Evolutionary conservation across 2,329 filamentous ascomycete species (phyloP).

Genomic region (Remersonia thermophila): DNA sequence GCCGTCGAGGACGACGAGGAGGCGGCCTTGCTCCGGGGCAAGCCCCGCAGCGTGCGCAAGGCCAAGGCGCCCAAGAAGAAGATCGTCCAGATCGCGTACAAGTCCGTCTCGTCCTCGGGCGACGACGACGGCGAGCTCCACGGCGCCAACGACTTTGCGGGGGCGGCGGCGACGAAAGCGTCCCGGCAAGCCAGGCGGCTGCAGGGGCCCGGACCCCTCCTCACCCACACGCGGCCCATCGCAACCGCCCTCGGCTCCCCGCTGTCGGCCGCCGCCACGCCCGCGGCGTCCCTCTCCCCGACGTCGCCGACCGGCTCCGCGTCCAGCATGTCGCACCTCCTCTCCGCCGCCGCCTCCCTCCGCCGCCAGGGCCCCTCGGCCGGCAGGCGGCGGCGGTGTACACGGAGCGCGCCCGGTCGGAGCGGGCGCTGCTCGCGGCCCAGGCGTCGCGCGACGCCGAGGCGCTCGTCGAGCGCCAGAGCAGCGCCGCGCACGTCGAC

Average conservation of each 20-base stretch:
- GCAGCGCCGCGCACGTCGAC: slow-evolving; percentile 50
- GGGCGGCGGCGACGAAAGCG: background rate
- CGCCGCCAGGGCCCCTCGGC: slow-evolving; percentile 56
- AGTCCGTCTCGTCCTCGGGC: slow-evolving; percentile 10
- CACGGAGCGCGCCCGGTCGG: slow-evolving; percentile 54
- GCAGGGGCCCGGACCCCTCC: background rate
- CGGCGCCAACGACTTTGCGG: slow-evolving; percentile 12
- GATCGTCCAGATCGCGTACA: slow-evolving; percentile 16
- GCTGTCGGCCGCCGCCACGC: no score
- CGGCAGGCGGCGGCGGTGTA: slow-evolving; percentile 68
- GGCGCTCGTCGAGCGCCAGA: slow-evolving; percentile 54
- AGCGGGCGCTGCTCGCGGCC: slow-evolving; percentile 38
- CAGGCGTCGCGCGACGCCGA: slow-evolving; percentile 56
- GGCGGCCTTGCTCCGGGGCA: slow-evolving; percentile 21
- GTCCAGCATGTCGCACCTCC: background rate
- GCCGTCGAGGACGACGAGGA: slow-evolving; percentile 37
- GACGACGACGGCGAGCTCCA: slow-evolving; percentile 13
- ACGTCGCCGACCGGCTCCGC: slow-evolving; percentile 6
- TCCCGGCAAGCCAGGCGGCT: background rate
- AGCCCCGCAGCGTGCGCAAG: slow-evolving; percentile 8
- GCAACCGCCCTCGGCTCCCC: no score
- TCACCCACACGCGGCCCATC: background rate
- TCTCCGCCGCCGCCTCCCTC: slow-evolving; percentile 11
- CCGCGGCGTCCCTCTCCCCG: background rate
- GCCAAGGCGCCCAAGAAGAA: slow-evolving; percentile 6